Evolutionary conservation across 768 basidiomycete species (phyloP).

Genomic region (Macrolepiota albuminosa): DNA sequence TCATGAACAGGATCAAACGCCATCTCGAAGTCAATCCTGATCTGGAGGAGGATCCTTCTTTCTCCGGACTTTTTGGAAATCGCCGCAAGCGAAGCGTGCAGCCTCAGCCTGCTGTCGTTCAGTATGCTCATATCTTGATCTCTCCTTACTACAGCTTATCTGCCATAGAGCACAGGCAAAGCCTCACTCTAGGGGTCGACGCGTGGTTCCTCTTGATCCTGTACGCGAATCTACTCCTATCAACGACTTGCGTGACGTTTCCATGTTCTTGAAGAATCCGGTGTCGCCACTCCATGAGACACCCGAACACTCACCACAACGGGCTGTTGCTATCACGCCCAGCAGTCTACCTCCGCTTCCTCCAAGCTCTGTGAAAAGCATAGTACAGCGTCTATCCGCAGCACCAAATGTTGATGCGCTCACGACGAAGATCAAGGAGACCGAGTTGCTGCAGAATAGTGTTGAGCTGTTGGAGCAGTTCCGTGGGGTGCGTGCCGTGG

Average conservation of each 20-base stretch:
- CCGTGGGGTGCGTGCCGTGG: slow-evolving; percentile 28
- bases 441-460: slow-evolving; percentile 31
- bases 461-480: slow-evolving; percentile 31
- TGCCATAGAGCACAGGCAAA: slow-evolving; percentile 8
- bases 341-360: slow-evolving; percentile 36
- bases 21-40: slow-evolving; percentile 54
- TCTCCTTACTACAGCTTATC: background rate
- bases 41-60: slow-evolving; percentile 53
- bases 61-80: slow-evolving; percentile 47
- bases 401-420: slow-evolving; percentile 26
- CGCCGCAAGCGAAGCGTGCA: slow-evolving; percentile 40
- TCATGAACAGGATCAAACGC: slow-evolving; percentile 56
- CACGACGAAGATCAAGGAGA: slow-evolving; percentile 26
- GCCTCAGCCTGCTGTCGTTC: slow-evolving; percentile 20
- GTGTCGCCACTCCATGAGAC: slow-evolving; percentile 31
- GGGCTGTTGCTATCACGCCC: slow-evolving; percentile 23
- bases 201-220: slow-evolving; percentile 31
- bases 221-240: slow-evolving; percentile 44
- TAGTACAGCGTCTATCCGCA: slow-evolving; percentile 30
- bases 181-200: slow-evolving; percentile 14
- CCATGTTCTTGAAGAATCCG: slow-evolving; percentile 45
- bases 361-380: slow-evolving; percentile 33
- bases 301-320: slow-evolving; percentile 21
- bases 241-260: slow-evolving; percentile 47
- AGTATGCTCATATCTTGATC: background rate